These are phyloP conservation scores for Trichoderma lentiforme DNA, from an alignment of 2,329 filamentous ascomycete genomes.

Conservation along the genomic window DNA sequence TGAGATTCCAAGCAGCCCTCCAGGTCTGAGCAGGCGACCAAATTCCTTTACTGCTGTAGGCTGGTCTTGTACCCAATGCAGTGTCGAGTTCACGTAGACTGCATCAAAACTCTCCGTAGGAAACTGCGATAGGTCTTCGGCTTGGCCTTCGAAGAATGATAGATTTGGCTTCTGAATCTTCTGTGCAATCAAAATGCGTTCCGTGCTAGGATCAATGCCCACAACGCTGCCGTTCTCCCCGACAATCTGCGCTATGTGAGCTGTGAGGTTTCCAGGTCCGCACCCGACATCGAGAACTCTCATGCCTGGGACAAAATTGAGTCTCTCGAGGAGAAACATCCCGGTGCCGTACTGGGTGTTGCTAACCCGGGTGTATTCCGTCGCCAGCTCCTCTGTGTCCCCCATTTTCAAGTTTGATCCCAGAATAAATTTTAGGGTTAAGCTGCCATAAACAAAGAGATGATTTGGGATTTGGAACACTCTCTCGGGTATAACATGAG, in stretches of 20 bases:
- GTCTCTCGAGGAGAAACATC: neutral
- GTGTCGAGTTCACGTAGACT: neutral
- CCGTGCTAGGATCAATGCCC: neutral
- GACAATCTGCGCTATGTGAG: neutral
- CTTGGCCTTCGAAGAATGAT: neutral
- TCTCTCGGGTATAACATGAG: neutral
- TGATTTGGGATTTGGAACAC: neutral
- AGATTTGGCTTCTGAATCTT: neutral
- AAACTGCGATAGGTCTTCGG: neutral
- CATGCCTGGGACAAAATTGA: neutral
- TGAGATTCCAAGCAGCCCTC: neutral
- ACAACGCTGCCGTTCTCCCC: neutral
- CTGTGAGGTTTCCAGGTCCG: neutral
- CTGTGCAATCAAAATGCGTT: neutral
- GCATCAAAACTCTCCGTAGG: neutral
- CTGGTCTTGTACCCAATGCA: neutral
- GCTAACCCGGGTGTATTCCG: neutral
- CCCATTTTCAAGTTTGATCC: neutral
- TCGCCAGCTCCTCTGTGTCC: neutral
- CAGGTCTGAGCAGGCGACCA: neutral
- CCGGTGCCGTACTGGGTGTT: neutral
- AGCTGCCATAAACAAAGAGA: neutral
- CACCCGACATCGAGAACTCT: neutral
- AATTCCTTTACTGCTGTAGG: neutral
- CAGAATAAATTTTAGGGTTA: neutral